phyloP scores from a whole-genome alignment of 805 yeast species.

The Saturnispora hagleri region DNA sequence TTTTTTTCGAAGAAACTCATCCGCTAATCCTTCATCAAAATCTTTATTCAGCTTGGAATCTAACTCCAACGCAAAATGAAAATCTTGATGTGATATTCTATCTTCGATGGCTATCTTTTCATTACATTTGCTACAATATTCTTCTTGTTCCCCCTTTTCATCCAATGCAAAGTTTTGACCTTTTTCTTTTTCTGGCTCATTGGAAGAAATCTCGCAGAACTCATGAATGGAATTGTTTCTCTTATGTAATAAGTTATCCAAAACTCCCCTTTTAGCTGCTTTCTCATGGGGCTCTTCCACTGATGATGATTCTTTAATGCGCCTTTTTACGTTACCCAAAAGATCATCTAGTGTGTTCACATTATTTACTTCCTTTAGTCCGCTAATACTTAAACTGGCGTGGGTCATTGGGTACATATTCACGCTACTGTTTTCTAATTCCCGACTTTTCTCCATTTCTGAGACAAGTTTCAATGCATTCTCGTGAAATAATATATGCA shows the following conservation, averaged over 20 bases:
- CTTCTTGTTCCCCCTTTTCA: neutral
- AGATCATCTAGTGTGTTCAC: conserved; percentile 22
- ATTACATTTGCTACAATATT: conserved; percentile 15
- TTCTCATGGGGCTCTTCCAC: neutral
- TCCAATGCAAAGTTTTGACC: neutral
- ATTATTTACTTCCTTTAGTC: conserved; percentile 31
- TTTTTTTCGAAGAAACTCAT: neutral
- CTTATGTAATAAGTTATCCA: neutral
- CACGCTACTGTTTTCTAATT: conserved; percentile 9
- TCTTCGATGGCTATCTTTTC: conserved; percentile 3
- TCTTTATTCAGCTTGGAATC: conserved; percentile 15
- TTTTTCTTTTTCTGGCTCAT: neutral
- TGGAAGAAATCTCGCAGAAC: neutral
- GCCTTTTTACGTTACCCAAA: neutral
- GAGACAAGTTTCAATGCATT: conserved; percentile 16
- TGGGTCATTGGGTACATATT: conserved; percentile 40
- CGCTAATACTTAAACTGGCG: conserved; percentile 43
- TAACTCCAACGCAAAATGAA: conserved; percentile 21
- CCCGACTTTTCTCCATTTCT: conserved; percentile 22
- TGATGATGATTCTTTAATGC: neutral
- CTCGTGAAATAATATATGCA: conserved; percentile 22
- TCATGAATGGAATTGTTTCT: neutral
- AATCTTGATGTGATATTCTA: conserved; percentile 22
- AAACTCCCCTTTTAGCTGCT: neutral
- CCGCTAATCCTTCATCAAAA: conserved; percentile 2